These are phyloP conservation scores for Cryptococcus sp. DNA, from an alignment of 1,284 basidiomycete genomes.

Conservation along the genomic window DNA sequence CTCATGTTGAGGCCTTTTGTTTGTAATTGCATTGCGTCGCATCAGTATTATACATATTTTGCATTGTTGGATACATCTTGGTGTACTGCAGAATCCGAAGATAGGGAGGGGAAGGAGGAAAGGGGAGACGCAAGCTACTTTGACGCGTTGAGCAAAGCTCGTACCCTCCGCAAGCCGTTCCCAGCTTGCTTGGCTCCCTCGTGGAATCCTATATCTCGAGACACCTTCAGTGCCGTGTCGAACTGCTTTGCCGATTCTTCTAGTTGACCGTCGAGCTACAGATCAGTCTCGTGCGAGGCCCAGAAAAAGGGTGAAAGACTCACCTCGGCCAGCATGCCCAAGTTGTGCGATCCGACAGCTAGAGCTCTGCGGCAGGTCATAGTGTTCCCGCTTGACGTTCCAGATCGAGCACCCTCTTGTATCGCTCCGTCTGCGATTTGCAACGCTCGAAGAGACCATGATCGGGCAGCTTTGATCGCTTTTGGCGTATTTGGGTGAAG, in stretches of 20 bases:
- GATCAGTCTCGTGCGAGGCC: not conserved
- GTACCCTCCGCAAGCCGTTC: constrained; percentile 28
- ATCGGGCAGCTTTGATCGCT: constrained; percentile 34
- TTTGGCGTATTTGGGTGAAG: constrained; percentile 31
- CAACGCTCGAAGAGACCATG: constrained; percentile 41
- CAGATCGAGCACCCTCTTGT: constrained; percentile 8
- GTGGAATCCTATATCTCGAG: constrained; percentile 32
- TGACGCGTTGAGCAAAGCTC: not conserved
- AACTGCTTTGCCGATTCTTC: constrained; percentile 29
- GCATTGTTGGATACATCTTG: too few species aligned
- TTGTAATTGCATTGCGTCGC: too few species aligned
- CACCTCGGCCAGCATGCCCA: constrained; percentile 46
- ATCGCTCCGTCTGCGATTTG: constrained; percentile 36
- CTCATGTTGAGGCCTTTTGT: too few species aligned
- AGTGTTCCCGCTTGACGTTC: constrained; percentile 6
- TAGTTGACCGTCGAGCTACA: constrained; percentile 32
- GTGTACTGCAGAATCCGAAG: too few species aligned
- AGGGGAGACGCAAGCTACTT: not conserved
- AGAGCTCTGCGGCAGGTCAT: constrained; percentile 34
- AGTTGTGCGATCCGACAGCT: constrained; percentile 39
- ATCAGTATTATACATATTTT: too few species aligned
- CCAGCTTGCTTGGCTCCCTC: constrained; percentile 39
- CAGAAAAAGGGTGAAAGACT: constrained; percentile 4
- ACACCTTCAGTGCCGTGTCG: constrained; percentile 20
- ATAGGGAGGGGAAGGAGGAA: too few species aligned